Base-by-base conservation (phyloP, 1,284 basidiomycete genomes). In the Rhodotorula sp. region DNA sequence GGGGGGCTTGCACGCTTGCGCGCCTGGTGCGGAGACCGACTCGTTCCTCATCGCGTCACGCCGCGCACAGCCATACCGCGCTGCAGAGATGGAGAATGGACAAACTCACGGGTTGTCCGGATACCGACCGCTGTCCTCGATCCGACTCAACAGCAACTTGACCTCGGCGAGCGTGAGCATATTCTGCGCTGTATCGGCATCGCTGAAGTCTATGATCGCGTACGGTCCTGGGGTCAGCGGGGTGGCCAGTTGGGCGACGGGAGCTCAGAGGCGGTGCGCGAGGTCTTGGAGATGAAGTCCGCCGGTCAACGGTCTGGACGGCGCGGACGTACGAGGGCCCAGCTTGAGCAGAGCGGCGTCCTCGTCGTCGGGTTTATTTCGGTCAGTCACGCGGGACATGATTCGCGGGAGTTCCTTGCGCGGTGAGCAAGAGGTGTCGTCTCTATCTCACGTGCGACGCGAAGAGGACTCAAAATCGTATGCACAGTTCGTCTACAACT, bases 131-230 rank as follows among this genome's bases (percentile, higher is more conserved):
- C 26, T 54, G 51, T 60, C 20, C 22, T 56, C 56, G 49, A 66
- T 90, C 80, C 79, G 76, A 29, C 93, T 91, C 49, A 95, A 84
- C 60, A 95, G 83, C 78, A 93, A 89, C 79, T 91, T 91, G 78
- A 95, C 93, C 79, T 95, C 93, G 1, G 91, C 93, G 74, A 93
- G 93, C 75, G 93, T 86, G 76, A 95, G 82, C 81, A 91, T 94
- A 83, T 91, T 91, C n/a, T 44, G 15, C 46, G 59, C 62, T 18
- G 66, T 64, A 5, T 55, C 59, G 3, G 89, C 90, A 76, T 91
- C 91, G 82, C 91, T 91, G 82, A 95, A 95, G 78, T 93, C 93
- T 92, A 76, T 29, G 26, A 3, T 20, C 59, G 12, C 12, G 4
- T 14, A 12, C 29, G 7, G 2, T 42, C n/a, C 10, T 42, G 2